A percentile compares a stretch with the other conserved stretches of the same genome.
phyloP scores from a whole-genome alignment of 2,329 filamentous ascomycete genomes.

The Apiospora rasikravindrae region DNA sequence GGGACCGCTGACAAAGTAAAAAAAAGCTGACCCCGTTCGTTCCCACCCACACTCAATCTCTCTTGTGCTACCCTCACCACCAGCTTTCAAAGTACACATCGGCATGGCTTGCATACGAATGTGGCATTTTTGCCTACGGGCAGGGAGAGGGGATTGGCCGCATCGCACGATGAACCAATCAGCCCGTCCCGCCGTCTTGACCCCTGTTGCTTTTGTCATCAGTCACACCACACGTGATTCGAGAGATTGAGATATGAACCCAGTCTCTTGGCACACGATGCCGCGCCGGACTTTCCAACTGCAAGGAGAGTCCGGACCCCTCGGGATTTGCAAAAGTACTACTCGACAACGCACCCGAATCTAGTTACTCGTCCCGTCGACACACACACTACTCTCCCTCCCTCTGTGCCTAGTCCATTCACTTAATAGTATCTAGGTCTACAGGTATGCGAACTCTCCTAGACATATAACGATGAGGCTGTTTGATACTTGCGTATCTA shows the following conservation, averaged over 20 bases:
- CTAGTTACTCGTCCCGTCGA: not conserved
- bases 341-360: not conserved
- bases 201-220: slow-evolving; percentile 3
- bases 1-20: slow-evolving; percentile 11
- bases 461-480: not conserved
- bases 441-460: not conserved
- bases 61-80: slow-evolving; percentile 1
- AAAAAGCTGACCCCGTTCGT: not conserved
- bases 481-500: not conserved
- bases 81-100: not conserved
- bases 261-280: slow-evolving; percentile 13
- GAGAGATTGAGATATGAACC: slow-evolving; percentile 11
- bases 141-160: slow-evolving; percentile 1
- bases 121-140: slow-evolving; percentile 3
- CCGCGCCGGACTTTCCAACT: slow-evolving; percentile 11
- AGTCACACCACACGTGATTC: slow-evolving; percentile 14
- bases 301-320: slow-evolving; percentile 7
- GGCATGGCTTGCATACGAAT: slow-evolving; percentile 16
- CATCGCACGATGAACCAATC: slow-evolving; percentile 5
- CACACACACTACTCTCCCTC: no score
- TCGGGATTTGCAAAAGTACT: not conserved
- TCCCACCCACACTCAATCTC: slow-evolving; percentile 6
- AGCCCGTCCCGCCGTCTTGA: not conserved
- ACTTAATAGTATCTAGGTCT: not conserved
- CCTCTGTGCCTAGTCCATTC: not conserved